Percentiles rank a stretch among this genome's conserved stretches.
phyloP scores from a whole-genome alignment of 2,329 filamentous ascomycete genomes.

The Colletotrichum tropicicola region DNA sequence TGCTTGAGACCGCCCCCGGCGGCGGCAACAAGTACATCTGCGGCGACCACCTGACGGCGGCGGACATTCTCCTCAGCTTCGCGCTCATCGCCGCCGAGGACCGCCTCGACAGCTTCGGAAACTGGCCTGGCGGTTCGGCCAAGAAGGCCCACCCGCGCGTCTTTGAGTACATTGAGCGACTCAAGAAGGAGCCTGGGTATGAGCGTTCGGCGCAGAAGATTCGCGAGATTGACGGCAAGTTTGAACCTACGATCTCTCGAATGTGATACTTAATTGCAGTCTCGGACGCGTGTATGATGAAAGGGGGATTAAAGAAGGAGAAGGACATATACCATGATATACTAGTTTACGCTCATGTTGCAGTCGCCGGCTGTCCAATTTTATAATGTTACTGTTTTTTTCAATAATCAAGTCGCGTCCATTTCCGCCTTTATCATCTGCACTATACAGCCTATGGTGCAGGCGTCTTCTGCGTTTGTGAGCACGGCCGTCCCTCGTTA shows the following conservation, averaged over 20 bases:
- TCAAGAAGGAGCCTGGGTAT: constrained; percentile 59
- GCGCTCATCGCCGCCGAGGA: constrained; percentile 54
- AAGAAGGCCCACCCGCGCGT: constrained; percentile 52
- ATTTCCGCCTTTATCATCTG: no score
- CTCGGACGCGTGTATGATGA: neutral
- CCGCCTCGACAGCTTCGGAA: constrained; percentile 49
- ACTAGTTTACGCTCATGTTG: no score
- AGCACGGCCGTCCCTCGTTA: no score
- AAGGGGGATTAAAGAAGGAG: neutral
- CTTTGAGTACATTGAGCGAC: constrained; percentile 54
- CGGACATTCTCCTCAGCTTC: constrained; percentile 64
- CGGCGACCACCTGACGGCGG: constrained; percentile 57
- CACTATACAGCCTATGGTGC: no score
- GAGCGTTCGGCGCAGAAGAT: constrained; percentile 58
- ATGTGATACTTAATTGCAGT: neutral
- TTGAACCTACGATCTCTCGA: constrained; percentile 29
- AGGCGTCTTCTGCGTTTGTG: no score
- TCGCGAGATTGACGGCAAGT: constrained; percentile 55
- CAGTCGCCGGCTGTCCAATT: no score
- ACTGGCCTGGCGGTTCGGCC: constrained; percentile 51
- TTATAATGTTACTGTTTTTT: no score
- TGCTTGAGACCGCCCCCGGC: constrained; percentile 53
- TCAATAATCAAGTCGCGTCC: no score
- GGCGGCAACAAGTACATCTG: constrained; percentile 57
- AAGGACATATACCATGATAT: constrained; percentile 3